Base-by-base conservation (phyloP, 1,284 basidiomycete genomes). In the Cutaneotrichosporon dermatis region DNA sequence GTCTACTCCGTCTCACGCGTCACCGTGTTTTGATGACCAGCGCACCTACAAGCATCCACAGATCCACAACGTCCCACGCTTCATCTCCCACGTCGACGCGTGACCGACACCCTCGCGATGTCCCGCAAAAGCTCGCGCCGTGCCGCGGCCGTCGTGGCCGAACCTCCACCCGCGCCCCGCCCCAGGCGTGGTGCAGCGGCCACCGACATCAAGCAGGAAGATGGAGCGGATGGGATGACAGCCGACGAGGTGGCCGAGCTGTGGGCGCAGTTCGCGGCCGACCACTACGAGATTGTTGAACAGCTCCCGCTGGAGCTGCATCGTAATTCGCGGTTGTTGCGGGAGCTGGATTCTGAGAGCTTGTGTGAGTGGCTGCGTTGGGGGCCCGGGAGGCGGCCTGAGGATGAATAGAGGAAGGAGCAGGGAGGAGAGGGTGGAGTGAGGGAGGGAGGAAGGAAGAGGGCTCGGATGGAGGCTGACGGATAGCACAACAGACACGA, bases 271-370 rank as follows among this genome's bases (percentile, higher is more conserved):
- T 85, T 92, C 71, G 83, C 84, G 63, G 88, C 89, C 67, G 88
- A 91, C 63, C 85, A 89, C 67, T 87, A 86, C 72, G 89, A 90
- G 83, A 84, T 88, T 55, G 83, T 92, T 56, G 92, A 94, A 68
- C 90, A 93, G 74, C 77, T 95, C 5, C 92, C 92, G 2, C 79
- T 94, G 59, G 89, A 89, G 55, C 75, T 95, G 55, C 88, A 90
- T 69, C 82, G 92, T 42, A 87, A 89, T 59, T 88, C 88, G 74
- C 81, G 85, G 25, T 80, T 95, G 40, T 82, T 93, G 70, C 80
- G 83, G n/a, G 91, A 95, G 75, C 79, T 93, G 36, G 92, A 95
- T 67, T 81, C 85, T 61, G 88, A 90, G 71, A 82, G 84, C 55
- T 76, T 83, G 54, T 79, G 89, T 89, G 66, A 64, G 83, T 71